Conservation (phyloP, 1,284 basidiomycete species). For the Cerioporus squamosus region DNA sequence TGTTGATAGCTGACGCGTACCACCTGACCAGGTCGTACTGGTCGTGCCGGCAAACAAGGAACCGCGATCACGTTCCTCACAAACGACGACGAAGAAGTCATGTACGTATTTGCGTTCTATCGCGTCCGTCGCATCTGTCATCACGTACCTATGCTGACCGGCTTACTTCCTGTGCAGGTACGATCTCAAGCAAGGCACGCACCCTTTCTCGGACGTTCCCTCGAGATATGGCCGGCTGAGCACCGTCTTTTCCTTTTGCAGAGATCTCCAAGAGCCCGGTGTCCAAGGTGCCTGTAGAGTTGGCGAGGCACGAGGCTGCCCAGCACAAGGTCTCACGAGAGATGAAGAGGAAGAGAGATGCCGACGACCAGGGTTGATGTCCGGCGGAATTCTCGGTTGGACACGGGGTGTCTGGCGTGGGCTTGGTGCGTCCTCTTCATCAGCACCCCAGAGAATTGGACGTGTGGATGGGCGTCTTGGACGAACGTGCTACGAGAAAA, state of each 20-base stretch:
- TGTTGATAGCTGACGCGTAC: conserved; percentile 6
- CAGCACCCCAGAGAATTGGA: not conserved
- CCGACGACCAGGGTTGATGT: conserved; percentile 65
- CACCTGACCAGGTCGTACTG: conserved; percentile 77
- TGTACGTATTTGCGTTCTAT: conserved; percentile 61
- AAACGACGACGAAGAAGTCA: conserved; percentile 95
- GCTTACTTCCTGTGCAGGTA: conserved; percentile 56
- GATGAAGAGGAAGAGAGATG: conserved; percentile 90
- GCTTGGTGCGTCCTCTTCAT: conserved; percentile 15
- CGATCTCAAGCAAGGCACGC: conserved; percentile 84
- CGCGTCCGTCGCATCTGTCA: conserved; percentile 2
- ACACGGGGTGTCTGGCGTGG: not conserved
- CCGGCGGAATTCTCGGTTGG: not conserved
- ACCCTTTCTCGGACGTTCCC: conserved; percentile 9
- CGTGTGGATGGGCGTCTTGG: conserved; percentile 1
- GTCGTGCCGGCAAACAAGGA: conserved; percentile 95
- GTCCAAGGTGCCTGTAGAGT: conserved; percentile 85
- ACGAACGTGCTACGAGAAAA: conserved; percentile 4
- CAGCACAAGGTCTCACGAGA: conserved; percentile 87
- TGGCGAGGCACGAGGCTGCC: conserved; percentile 89
- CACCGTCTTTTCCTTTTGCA: conserved; percentile 32
- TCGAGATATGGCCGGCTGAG: conserved; percentile 10
- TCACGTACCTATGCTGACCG: conserved; percentile 16
- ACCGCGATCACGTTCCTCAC: conserved; percentile 94
- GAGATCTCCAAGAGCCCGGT: conserved; percentile 94